A percentile compares a stretch with the other conserved stretches of the same genome.
Conservation (phyloP, 768 basidiomycete species). For the Paxillus ammoniavirescens region DNA sequence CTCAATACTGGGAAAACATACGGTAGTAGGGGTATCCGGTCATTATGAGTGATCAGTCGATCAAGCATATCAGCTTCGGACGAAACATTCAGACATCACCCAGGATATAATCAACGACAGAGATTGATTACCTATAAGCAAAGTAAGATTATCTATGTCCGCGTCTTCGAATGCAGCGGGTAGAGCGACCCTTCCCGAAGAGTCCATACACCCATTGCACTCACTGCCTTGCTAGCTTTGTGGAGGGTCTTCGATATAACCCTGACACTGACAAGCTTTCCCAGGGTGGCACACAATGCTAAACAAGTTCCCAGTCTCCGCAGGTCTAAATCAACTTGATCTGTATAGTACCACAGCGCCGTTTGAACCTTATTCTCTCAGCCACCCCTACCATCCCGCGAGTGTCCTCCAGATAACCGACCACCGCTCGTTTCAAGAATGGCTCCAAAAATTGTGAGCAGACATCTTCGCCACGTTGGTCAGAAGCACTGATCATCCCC, state of each 20-base stretch:
- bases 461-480: background rate
- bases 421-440: slow-evolving; percentile 42
- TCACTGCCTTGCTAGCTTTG: slow-evolving; percentile 32
- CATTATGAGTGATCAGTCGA: slow-evolving; percentile 93
- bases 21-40: slow-evolving; percentile 88
- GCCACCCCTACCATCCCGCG: slow-evolving; percentile 13
- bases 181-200: slow-evolving; percentile 72
- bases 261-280: background rate
- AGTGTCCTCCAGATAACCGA: slow-evolving; percentile 11
- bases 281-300: slow-evolving; percentile 32
- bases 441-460: slow-evolving; percentile 77
- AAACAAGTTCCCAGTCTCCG: slow-evolving; percentile 28
- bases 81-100: slow-evolving; percentile 16
- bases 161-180: slow-evolving; percentile 84
- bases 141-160: slow-evolving; percentile 77
- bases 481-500: background rate
- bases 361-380: slow-evolving; percentile 51
- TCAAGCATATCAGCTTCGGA: slow-evolving; percentile 90
- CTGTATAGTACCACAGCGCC: slow-evolving; percentile 62
- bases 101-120: slow-evolving; percentile 15
- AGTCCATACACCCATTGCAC: slow-evolving; percentile 82
- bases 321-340: slow-evolving; percentile 17
- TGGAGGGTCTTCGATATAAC: slow-evolving; percentile 5
- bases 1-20: slow-evolving; percentile 38
- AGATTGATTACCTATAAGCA: slow-evolving; percentile 75